Evolutionary conservation across 306 rosid genomes (phyloP).

Genomic region (Ceratonia siliqua): DNA sequence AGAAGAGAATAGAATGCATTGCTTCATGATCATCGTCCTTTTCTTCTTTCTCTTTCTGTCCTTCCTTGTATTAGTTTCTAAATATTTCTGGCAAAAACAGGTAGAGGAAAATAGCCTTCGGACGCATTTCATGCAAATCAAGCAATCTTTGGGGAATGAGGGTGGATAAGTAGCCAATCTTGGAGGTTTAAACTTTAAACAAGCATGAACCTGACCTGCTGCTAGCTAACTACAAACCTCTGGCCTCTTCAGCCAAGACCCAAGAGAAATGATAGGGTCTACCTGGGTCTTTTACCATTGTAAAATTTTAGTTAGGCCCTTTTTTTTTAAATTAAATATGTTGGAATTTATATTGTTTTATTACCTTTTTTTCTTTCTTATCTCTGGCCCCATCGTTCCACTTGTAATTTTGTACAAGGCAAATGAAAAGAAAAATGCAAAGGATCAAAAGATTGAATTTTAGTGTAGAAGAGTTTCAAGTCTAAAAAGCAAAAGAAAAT

Average conservation of each 20-base stretch:
- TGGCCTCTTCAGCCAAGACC: slow-evolving; percentile 38
- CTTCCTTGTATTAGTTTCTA: slow-evolving; percentile 25
- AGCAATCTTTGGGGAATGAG: slow-evolving; percentile 50
- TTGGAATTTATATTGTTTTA: slow-evolving; percentile 35
- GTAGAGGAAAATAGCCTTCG: slow-evolving; percentile 84
- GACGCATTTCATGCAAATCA: slow-evolving; percentile 74
- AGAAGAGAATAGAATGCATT: slow-evolving; percentile 13
- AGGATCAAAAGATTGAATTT: slow-evolving; percentile 39
- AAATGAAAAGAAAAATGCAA: slow-evolving; percentile 45
- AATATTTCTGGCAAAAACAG: slow-evolving; percentile 50
- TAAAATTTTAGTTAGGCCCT: slow-evolving; percentile 40
- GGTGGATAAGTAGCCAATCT: slow-evolving; percentile 34
- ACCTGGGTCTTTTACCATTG: slow-evolving; percentile 43
- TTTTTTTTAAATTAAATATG: slow-evolving; percentile 4
- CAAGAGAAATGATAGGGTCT: slow-evolving; percentile 25
- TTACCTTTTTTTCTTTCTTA: background rate
- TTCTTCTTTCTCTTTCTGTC: background rate
- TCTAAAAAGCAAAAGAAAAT: slow-evolving; percentile 26
- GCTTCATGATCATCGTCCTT: background rate
- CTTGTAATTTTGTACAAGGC: slow-evolving; percentile 50
- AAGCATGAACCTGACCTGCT: slow-evolving; percentile 43
- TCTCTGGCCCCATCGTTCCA: slow-evolving; percentile 37
- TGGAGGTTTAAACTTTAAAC: slow-evolving; percentile 41
- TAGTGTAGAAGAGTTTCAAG: slow-evolving; percentile 38
- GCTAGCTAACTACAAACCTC: slow-evolving; percentile 31